These are phyloP conservation scores for Zymoseptoria ardabiliae DNA, from an alignment of 2,329 filamentous ascomycete species.

Conservation along the genomic window DNA sequence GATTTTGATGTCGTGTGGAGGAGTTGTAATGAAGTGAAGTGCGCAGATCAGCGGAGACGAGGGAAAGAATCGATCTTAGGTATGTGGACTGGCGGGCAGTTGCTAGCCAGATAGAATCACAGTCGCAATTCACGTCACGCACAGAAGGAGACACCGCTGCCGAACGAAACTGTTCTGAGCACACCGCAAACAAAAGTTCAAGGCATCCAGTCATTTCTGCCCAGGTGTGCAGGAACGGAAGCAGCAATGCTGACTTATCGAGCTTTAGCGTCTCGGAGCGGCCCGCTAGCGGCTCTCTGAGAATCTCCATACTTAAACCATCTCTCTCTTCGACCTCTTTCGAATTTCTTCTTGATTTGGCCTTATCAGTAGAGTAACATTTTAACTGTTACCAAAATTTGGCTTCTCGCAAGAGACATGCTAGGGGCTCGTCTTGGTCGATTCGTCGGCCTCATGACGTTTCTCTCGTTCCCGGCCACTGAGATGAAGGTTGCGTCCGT, in stretches of 20 bases:
- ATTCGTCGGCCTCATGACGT: conserved; percentile 23
- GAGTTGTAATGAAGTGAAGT: background rate
- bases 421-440: conserved; percentile 32
- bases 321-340: too few relatives aligned
- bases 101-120: background rate
- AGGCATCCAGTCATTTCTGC: background rate
- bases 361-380: conserved; percentile 17
- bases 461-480: conserved; percentile 39
- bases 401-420: conserved; percentile 37
- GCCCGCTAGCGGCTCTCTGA: too few relatives aligned
- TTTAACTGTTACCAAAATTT: conserved; percentile 33
- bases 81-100: background rate
- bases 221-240: too few relatives aligned
- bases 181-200: background rate
- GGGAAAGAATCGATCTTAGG: background rate
- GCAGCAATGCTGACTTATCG: too few relatives aligned
- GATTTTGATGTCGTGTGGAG: background rate
- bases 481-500: conserved; percentile 33
- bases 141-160: background rate
- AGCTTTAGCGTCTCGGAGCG: too few relatives aligned
- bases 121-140: background rate
- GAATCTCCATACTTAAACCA: too few relatives aligned
- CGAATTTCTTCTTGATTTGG: too few relatives aligned
- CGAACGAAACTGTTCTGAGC: background rate
- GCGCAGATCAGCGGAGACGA: background rate